Evolutionary conservation across 148 eudicot species (phyloP).

Genomic region (Vaccinium vitisidaea): DNA sequence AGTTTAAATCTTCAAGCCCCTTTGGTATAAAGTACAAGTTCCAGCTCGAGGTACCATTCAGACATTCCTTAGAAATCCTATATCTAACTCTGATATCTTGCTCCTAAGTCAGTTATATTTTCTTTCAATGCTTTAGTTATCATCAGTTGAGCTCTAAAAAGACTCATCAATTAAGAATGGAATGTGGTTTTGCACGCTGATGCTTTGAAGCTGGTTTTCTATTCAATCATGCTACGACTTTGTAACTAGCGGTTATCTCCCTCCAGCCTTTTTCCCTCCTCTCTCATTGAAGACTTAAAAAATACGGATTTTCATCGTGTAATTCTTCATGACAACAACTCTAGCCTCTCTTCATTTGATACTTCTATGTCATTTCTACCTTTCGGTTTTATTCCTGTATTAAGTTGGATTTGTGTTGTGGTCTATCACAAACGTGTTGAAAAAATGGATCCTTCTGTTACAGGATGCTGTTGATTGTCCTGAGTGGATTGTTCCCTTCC

Average conservation of each 20-base stretch:
- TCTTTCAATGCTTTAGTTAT: not conserved
- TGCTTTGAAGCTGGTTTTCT: not conserved
- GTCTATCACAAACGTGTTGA: not conserved
- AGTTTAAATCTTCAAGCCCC: constrained; percentile 81
- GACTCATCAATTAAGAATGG: too few species aligned
- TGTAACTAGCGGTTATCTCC: not conserved
- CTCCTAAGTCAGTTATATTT: not conserved
- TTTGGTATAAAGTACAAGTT: constrained; percentile 92
- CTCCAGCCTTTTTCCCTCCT: not conserved
- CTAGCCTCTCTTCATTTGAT: too few species aligned
- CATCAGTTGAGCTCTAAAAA: too few species aligned
- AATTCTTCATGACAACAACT: too few species aligned
- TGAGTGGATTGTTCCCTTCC: constrained; percentile 95
- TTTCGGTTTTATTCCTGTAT: not conserved
- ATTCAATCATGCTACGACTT: not conserved
- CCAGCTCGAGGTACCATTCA: constrained; percentile 76
- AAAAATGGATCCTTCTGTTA: constrained; percentile 16
- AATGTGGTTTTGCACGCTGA: too few species aligned
- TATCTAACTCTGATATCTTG: not conserved
- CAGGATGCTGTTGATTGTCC: constrained; percentile 99
- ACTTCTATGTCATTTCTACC: not conserved
- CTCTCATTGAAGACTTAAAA: not conserved
- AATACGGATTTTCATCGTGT: too few species aligned
- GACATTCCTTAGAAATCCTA: not conserved
- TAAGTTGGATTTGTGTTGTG: not conserved